A percentile compares a stretch with the other conserved stretches of the same genome.
These are phyloP conservation scores for Calophaca sinica DNA, from an alignment of 306 rosid species.

Conservation along the genomic window DNA sequence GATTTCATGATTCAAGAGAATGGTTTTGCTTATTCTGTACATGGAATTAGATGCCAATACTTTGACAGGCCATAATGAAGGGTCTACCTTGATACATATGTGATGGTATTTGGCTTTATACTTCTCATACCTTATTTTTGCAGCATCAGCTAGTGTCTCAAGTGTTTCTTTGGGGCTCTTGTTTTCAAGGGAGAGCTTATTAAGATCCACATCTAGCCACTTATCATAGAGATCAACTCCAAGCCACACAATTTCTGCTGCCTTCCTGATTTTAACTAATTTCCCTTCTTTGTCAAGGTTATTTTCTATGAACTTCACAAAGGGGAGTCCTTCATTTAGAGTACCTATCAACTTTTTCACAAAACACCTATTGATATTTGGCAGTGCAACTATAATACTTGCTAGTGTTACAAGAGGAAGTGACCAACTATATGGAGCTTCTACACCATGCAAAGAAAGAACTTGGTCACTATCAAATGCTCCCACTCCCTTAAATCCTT, in stretches of 20 bases:
- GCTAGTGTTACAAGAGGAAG: constrained; percentile 83
- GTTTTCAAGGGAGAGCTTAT: constrained; percentile 56
- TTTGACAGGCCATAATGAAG: constrained; percentile 71
- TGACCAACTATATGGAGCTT: constrained; percentile 77
- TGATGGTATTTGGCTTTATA: constrained; percentile 38
- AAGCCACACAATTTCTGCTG: constrained; percentile 74
- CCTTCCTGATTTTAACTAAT: constrained; percentile 53
- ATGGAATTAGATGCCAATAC: constrained; percentile 72
- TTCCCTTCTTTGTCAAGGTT: constrained; percentile 58
- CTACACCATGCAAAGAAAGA: constrained; percentile 57
- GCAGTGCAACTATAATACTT: constrained; percentile 71
- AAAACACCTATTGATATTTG: constrained; percentile 48
- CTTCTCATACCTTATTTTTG: constrained; percentile 58
- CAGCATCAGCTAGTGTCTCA: constrained; percentile 58
- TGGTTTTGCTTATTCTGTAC: constrained; percentile 76
- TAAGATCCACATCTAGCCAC: constrained; percentile 80
- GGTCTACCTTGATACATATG: constrained; percentile 50
- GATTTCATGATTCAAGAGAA: constrained; percentile 54
- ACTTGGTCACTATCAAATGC: constrained; percentile 65
- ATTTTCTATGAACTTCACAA: constrained; percentile 59
- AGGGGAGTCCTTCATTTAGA: constrained; percentile 66
- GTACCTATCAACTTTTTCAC: constrained; percentile 52
- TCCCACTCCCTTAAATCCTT: constrained; percentile 68
- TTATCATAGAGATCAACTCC: constrained; percentile 71
- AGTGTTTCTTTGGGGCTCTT: constrained; percentile 60